Base-by-base conservation (phyloP, 495 filamentous ascomycete species). In the Neurospora terricola region DNA sequence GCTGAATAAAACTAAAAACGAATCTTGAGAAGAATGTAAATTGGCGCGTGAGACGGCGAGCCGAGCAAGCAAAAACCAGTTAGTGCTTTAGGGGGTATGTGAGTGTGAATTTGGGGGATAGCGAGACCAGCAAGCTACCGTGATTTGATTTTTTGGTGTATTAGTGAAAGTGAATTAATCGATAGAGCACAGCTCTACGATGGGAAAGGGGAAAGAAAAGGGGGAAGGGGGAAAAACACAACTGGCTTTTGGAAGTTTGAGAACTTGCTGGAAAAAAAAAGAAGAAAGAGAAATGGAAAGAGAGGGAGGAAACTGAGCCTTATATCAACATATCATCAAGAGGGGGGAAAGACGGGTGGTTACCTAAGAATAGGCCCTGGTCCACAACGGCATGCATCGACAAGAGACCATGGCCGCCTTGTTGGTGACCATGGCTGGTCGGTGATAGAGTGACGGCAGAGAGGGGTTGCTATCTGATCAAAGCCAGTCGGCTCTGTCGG, bases 241-340 rank as follows among this genome's bases (percentile, higher is more conserved):
- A 86, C 82, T 80, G 83, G 91, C 87, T 86, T 90, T 87, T 84
- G 80, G 85, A 83, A 83, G 82, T 87, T 89, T 90, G 89, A 89
- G 84, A 86, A 86, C 91, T 92, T 92, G 91, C 91, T 90, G 88
- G 85, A 84, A 85, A 80, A 88, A 83, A 80, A 82, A 79, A 81
- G 78, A 80, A 77, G 78, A 76, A 78, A 76, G 76, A 66, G 54
- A 36, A 66, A 66, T 66, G 27, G 73, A 81, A 81, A 77, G 74
- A 75, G 76, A 77, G 80, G 75, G 73, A 79, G 76, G 81, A 76
- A 76, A 78, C 75, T 79, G 84, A 76, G 79, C 81, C 80, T 87
- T 86, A 86, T 86, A 86, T 80, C 69, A 81, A 80, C 74, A 75
- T 72, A 79, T 78, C 74, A 77, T 74, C 72, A 71, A 23, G 66